Conservation (phyloP, 495 filamentous ascomycete species). For the Corynascus novoguineensis region DNA sequence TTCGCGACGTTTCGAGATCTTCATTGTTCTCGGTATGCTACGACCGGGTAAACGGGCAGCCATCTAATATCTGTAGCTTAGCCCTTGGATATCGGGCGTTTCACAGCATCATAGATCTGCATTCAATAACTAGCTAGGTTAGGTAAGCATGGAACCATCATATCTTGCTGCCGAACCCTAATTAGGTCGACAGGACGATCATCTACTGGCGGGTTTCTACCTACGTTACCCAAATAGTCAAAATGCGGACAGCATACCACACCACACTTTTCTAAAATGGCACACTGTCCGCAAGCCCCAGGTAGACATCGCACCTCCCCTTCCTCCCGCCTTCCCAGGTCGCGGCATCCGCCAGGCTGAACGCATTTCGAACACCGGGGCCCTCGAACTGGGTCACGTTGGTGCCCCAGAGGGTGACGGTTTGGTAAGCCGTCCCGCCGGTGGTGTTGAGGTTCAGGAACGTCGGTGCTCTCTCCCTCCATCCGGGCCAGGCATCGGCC, state of each 20-base stretch:
- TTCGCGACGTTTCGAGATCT: not conserved
- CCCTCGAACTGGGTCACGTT: slow-evolving; percentile 30
- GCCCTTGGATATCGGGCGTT: too few relatives aligned
- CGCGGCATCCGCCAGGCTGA: slow-evolving; percentile 29
- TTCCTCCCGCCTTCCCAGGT: slow-evolving; percentile 7
- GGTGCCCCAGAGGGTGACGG: slow-evolving; percentile 23
- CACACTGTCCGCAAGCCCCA: not conserved
- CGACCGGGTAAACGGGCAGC: not conserved
- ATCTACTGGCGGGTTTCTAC: too few relatives aligned
- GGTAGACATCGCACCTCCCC: slow-evolving; percentile 8
- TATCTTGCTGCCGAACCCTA: too few relatives aligned
- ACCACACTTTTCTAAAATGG: too few relatives aligned
- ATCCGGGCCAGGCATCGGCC: slow-evolving; percentile 35
- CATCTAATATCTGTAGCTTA: too few relatives aligned
- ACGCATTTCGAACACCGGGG: slow-evolving; percentile 44
- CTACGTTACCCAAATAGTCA: too few relatives aligned
- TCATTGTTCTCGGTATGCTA: not conserved
- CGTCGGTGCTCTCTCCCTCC: slow-evolving; percentile 28
- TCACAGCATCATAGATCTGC: too few relatives aligned
- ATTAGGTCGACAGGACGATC: too few relatives aligned
- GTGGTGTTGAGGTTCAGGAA: slow-evolving; percentile 53
- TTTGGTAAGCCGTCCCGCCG: slow-evolving; percentile 36
- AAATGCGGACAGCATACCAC: too few relatives aligned
- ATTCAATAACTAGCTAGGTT: too few relatives aligned
- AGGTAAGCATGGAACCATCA: too few relatives aligned